Base-by-base conservation (phyloP, 2,329 filamentous ascomycete species). In the Calonectria pteridis region DNA sequence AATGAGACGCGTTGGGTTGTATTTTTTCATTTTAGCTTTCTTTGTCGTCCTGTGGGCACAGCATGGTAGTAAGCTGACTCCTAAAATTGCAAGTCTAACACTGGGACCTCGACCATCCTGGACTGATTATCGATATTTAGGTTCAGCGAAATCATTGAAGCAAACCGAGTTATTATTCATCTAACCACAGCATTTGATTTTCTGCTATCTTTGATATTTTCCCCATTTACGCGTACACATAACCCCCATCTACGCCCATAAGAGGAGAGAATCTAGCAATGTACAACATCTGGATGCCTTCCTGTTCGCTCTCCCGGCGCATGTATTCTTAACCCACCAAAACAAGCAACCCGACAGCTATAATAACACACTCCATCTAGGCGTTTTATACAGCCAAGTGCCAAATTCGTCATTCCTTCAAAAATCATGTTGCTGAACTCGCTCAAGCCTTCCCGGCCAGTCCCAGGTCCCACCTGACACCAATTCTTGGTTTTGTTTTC, bases 251-350 rank as follows among this genome's bases (percentile, higher is more conserved):
- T 37, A 14, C 58, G 49, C 65, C 65, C 26, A 14, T n/a, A 29
- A 63, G 65, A 68, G 55, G 46, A 64, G 49, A 64, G 49, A 53
- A 55, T 58, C 35, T 23, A 50, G 26, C 51, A 46, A 40, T 69
- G 35, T 63, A 65, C 49, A 50, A 68, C 58, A 28, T 35, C 31
- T 53, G 55, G 33, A 73, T 73, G 50, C 28, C 71, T 35, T 62
- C 20, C 29, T 33, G 62, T 33, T 49, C 13, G 40, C 58, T 31
- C 49, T 26, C n/a, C 29, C 31, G 16, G 31, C 26, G 53, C 53
- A 23, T 58, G 28, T 29, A 53, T n/a, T 46, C 53, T 31, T 43
- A 46, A 13, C 43, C 43, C 43, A 46, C 69, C 14, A 50, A 37
- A 62, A 46, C 29, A 65, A 71, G 23, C 11, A 62, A 28, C 29